phyloP scores from a whole-genome alignment of 1,284 basidiomycete species.

The Melampsora larici-populina region DNA sequence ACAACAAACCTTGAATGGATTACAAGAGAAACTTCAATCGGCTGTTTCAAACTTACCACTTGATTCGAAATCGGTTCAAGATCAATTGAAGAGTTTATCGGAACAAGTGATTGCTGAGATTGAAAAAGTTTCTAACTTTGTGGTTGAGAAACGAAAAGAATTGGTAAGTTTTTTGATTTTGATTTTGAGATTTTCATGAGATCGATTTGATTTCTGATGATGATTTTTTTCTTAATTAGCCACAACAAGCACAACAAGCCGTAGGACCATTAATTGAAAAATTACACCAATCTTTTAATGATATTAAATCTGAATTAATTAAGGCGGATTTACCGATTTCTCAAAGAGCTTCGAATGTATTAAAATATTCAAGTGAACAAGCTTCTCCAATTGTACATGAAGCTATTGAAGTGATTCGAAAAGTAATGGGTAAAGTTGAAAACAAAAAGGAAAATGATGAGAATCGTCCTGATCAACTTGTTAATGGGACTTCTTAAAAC shows the following conservation, averaged over 20 bases:
- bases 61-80: too few species aligned
- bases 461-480: neutral
- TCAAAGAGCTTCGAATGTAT: conserved; percentile 33
- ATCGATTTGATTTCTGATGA: too few species aligned
- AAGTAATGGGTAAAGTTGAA: conserved; percentile 19
- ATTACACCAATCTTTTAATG: conserved; percentile 21
- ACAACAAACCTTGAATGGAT: conserved; percentile 17
- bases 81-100: conserved; percentile 22
- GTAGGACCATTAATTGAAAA: conserved; percentile 31
- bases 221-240: too few species aligned
- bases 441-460: neutral
- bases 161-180: conserved; percentile 3
- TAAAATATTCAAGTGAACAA: conserved; percentile 34
- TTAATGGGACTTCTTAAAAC: too few species aligned
- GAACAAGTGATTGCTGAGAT: conserved; percentile 40
- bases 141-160: conserved; percentile 40
- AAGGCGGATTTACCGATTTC: conserved; percentile 14
- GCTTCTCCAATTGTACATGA: conserved; percentile 31
- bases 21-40: conserved; percentile 31
- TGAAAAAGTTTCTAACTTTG: conserved; percentile 28
- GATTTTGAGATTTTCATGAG: too few species aligned
- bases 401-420: conserved; percentile 14
- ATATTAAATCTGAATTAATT: conserved; percentile 23
- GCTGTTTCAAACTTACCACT: conserved; percentile 19
- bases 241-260: conserved; percentile 34